Conservation (phyloP, 345 rosid species). For the Eucalyptus globulus region DNA sequence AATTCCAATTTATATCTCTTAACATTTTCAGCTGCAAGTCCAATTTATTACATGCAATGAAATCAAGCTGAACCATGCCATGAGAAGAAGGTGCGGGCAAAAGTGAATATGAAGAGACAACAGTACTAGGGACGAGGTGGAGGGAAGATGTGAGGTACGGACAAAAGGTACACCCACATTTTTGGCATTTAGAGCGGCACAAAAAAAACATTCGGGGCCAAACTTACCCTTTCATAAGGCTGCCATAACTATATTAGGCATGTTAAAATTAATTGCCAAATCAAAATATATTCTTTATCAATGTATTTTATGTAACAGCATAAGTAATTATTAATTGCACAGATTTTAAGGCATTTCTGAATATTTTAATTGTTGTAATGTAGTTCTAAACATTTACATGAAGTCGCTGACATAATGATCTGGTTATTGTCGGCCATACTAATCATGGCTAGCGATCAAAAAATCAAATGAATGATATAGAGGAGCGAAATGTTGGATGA, state of each 20-base stretch:
- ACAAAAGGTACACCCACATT: neutral
- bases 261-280: neutral
- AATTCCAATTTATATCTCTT: too few species aligned
- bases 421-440: fast-evolving
- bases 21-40: neutral
- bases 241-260: neutral
- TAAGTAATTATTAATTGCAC: neutral
- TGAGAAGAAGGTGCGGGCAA: neutral
- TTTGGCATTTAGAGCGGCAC: neutral
- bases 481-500: too few species aligned
- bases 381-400: too few species aligned
- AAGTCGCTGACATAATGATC: fast-evolving
- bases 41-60: neutral
- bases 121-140: neutral
- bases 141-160: neutral
- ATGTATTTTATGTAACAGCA: neutral
- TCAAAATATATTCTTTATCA: neutral
- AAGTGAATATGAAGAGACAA: neutral
- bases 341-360: neutral
- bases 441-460: fast-evolving
- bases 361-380: too few species aligned
- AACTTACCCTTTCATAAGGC: neutral
- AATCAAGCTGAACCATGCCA: neutral
- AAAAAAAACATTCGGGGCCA: neutral
- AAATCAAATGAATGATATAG: too few species aligned